These are phyloP conservation scores for Tubosaeta brunneosetosa DNA, from an alignment of 768 basidiomycete species.

Conservation along the genomic window DNA sequence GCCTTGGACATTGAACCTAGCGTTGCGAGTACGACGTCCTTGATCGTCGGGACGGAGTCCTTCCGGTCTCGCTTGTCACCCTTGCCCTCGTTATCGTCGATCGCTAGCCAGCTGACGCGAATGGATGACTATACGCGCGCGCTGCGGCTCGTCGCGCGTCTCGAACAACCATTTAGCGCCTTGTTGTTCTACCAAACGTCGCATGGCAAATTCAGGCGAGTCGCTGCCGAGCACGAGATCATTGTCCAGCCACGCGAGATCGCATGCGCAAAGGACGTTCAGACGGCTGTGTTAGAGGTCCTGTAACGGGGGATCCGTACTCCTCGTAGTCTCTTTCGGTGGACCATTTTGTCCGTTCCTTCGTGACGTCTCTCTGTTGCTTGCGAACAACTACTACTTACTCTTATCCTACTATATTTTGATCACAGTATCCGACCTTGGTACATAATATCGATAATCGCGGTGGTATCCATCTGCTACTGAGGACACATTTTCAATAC, in stretches of 20 bases:
- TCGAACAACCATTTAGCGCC: conserved; percentile 10
- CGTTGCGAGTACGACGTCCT: not conserved
- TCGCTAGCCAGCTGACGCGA: not conserved
- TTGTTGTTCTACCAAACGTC: conserved; percentile 9
- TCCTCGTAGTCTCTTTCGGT: not conserved
- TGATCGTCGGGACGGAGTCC: conserved; percentile 3
- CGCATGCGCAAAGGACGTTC: conserved; percentile 4
- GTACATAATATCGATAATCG: not conserved
- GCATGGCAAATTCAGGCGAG: conserved; percentile 17
- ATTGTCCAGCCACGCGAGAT: conserved; percentile 6
- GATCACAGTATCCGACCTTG: not conserved
- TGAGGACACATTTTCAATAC: too few relatives aligned
- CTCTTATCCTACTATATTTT: not conserved
- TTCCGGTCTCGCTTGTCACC: not conserved
- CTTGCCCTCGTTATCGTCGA: conserved; percentile 2
- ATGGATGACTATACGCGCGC: conserved; percentile 8
- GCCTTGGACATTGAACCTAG: not conserved
- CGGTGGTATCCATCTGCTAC: too few relatives aligned
- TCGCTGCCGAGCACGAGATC: conserved; percentile 10
- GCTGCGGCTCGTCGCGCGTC: conserved; percentile 9
- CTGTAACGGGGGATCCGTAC: not conserved
- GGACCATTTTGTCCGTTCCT: not conserved
- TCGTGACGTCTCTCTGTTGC: not conserved
- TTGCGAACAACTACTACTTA: not conserved
- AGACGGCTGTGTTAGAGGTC: conserved; percentile 7